These are phyloP conservation scores for Oropetium thomaeum DNA, from an alignment of 176 grass and related monocot species.

Conservation along the genomic window DNA sequence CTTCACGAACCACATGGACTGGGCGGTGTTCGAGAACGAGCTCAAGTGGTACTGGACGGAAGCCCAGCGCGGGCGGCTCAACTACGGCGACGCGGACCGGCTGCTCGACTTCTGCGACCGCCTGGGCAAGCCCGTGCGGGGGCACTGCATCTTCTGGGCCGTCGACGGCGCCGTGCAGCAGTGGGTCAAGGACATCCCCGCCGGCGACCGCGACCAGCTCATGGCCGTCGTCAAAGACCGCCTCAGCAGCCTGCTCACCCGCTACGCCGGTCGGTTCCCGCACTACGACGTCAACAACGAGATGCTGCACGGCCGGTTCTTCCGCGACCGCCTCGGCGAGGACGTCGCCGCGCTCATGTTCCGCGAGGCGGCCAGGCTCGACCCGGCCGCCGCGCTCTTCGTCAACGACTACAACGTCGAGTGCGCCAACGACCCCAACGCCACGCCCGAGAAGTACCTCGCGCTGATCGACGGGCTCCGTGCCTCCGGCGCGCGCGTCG, in stretches of 20 bases:
- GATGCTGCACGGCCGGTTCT: slow-evolving; percentile 59
- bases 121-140: slow-evolving; percentile 36
- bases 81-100: slow-evolving; percentile 60
- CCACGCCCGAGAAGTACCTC: not conserved
- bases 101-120: slow-evolving; percentile 65
- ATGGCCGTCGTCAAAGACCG: not conserved
- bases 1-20: slow-evolving; percentile 54
- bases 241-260: slow-evolving; percentile 5
- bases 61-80: slow-evolving; percentile 48
- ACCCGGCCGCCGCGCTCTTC: not conserved
- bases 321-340: slow-evolving; percentile 24
- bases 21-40: slow-evolving; percentile 67
- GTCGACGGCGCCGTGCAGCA: not conserved
- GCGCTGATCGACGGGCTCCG: not conserved
- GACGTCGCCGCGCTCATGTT: not conserved
- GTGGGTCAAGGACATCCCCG: not conserved
- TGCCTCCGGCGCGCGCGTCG: slow-evolving; percentile 43
- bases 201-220: not conserved
- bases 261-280: slow-evolving; percentile 37
- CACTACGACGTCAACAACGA: slow-evolving; percentile 75
- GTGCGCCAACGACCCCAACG: not conserved
- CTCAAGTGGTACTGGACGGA: slow-evolving; percentile 87
- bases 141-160: slow-evolving; percentile 85
- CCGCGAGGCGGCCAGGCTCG: not conserved
- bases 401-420: not conserved